phyloP scores from a whole-genome alignment of 106 monocot genomes.

The Amphibolis antarctica region DNA sequence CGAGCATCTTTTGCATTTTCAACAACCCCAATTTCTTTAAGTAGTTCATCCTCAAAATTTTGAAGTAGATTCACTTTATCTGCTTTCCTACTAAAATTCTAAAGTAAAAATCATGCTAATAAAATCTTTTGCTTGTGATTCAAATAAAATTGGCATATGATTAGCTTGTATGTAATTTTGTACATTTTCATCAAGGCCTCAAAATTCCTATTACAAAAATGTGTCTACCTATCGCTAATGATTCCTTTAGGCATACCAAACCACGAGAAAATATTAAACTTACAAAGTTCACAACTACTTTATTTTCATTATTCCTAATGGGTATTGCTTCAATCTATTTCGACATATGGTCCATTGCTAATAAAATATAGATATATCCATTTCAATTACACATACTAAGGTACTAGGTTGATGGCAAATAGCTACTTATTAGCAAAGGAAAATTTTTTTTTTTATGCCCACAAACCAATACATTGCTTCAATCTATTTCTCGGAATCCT shows the following conservation, averaged over 20 bases:
- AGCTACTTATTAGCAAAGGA: too few species aligned
- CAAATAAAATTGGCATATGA: background rate
- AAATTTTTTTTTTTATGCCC: too few species aligned
- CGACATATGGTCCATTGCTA: background rate
- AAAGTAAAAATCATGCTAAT: too few species aligned
- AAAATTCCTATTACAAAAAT: background rate
- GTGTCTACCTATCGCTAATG: background rate
- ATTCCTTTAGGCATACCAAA: background rate
- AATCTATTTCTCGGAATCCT: too few species aligned
- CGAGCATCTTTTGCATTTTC: too few species aligned
- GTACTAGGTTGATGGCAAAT: too few species aligned
- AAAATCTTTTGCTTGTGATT: background rate
- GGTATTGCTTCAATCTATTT: slow-evolving; percentile 2
- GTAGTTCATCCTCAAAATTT: too few species aligned
- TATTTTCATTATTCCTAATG: background rate
- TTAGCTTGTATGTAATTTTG: background rate
- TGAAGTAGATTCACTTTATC: too few species aligned
- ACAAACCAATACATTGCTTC: too few species aligned
- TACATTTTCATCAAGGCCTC: background rate
- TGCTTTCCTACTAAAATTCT: too few species aligned
- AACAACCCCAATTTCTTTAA: too few species aligned
- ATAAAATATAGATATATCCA: background rate
- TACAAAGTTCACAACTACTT: slow-evolving; percentile 1
- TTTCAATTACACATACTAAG: too few species aligned
- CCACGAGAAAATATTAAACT: slow-evolving; percentile 1